Evolutionary conservation across 2,329 filamentous ascomycete genomes (phyloP), one percentile per base, ranked within the genome.

Genomic region (Sclerotiophoma versabilis): DNA sequence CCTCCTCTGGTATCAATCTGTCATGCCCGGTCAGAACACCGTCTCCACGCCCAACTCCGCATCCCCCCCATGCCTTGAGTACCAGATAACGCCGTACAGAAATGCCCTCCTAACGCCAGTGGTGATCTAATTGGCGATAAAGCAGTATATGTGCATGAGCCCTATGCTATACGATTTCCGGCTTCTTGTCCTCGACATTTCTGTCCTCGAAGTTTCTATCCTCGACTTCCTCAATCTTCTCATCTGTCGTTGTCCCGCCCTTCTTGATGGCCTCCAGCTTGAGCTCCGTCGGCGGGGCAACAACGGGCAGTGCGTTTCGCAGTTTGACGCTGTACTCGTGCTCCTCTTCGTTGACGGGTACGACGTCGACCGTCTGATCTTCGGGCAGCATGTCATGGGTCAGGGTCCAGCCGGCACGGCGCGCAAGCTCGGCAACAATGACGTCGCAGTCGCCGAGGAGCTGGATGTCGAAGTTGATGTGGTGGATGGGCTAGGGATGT

Each of bases 401-500:
- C 47, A 96, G 76, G 6, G 86, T 80, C 95, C 95, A 98, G 3
- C 88, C 89, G 1, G 91, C 87, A 11, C 91, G 85, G 37, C 87
- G 84, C 71, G 91, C 93, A 46, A 99, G 83, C 78, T 98, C 93
- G 0, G 89, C 84, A 12, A 98, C 90, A 8, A 98, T 87, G 33
- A 92, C 84, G 71, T 99, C 95, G 76, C 93, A 97, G 72, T 97
- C 92, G 29, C 95, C 95, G n/a, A 98, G 82, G 49, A 99, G 83
- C 72, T 97, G 93, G 63, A 99, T 92, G 75, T 99, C 95, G 66
- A 99, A 98, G 72, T 96, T 92, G 72, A 96, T 90, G 75, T 98
- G 93, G 29, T 82, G 83, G 49, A 96, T 91, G 3, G 92, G 88
- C 78, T 87, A 44, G 27, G 12, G 15, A 12, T 10, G 44, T 64